phyloP scores from a whole-genome alignment of 495 filamentous ascomycete genomes.

The Penicillium paradoxum region DNA sequence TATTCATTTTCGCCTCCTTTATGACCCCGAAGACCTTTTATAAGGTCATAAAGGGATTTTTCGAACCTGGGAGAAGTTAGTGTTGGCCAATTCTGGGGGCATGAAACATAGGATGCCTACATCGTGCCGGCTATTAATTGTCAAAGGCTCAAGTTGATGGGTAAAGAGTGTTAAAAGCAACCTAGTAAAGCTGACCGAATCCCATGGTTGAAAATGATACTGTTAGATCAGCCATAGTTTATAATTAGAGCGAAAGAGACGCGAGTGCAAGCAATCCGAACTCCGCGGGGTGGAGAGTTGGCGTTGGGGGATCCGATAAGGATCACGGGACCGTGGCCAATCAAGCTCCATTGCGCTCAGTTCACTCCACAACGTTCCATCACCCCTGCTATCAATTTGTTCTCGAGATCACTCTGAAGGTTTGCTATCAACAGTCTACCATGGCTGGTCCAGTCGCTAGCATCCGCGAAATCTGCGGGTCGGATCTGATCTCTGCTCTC shows the following conservation, averaged over 20 bases:
- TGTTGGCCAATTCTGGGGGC: not conserved
- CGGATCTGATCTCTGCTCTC: constrained; percentile 51
- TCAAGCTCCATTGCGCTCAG: not conserved
- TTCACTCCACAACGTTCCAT: not conserved
- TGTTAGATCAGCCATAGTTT: not conserved
- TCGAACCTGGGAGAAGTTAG: constrained; percentile 69
- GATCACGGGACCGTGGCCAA: constrained; percentile 20
- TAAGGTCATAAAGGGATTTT: constrained; percentile 98
- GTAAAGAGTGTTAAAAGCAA: not conserved
- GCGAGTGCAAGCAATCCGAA: not conserved
- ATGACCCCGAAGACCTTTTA: constrained; percentile 87
- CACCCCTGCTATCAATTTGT: not conserved
- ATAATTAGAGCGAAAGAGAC: not conserved
- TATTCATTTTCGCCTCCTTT: constrained; percentile 92
- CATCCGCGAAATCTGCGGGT: constrained; percentile 21
- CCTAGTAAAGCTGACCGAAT: not conserved
- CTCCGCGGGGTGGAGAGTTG: constrained; percentile 9
- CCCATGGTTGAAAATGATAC: not conserved
- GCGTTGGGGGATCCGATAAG: constrained; percentile 17
- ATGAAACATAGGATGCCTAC: constrained; percentile 7
- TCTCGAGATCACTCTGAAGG: not conserved
- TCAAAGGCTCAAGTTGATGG: not conserved
- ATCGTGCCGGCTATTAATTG: constrained; percentile 1
- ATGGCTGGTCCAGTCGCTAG: constrained; percentile 17
- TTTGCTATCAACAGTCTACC: not conserved